Base-by-base conservation (phyloP, 2,329 filamentous ascomycete species). In the Periconia sp. region DNA sequence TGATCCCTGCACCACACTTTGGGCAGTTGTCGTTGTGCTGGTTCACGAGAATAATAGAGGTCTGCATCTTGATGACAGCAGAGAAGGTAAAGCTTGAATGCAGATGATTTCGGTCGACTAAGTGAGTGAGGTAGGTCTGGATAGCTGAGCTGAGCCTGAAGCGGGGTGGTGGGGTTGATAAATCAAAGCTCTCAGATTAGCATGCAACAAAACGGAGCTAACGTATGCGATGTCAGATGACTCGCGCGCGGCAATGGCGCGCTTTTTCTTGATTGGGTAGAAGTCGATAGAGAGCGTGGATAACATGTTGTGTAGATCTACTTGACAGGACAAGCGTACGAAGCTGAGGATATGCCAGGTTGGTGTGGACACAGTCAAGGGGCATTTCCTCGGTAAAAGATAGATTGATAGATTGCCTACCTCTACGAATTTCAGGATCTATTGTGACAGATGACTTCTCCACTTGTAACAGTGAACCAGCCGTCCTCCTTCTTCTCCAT, bases 401-500 rank as follows among this genome's bases (percentile, higher is more conserved):
- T n/a, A 11, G 4, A 10, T 22, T 35, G 15, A 21, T 15, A 36
- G 16, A n/a, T 13, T 28, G 13, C 22, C 34, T 26, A 16, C 34
- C n/a, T n/a, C n/a, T 4, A 17, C 5, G 15, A 4, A 10, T 9
- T 19, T 33, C 11, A 44, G 43, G 49, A 54, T 36, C 48, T 50
- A 25, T 66, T 58, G 42, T 60, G 63, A 42, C 63, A 66, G 24
- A 70, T 64, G 15, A 75, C 54, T 51, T 77, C 68, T 3, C 73
- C 73, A 55, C 75, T 67, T 54, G 74, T 63, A 13, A 69, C 62
- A 1, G 65, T 66, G 45, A 71, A 72, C 61, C 64, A 71, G 3
- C 68, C 73, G 44, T 75, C 72, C 21, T 75, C 72, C 15, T 65
- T 64, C 49, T 59, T 59, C 34, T 69, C 67, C 65, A 73, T 73